Evolutionary conservation across 441 rosid genomes (phyloP).

Genomic region (Metrosideros polymorpha): DNA sequence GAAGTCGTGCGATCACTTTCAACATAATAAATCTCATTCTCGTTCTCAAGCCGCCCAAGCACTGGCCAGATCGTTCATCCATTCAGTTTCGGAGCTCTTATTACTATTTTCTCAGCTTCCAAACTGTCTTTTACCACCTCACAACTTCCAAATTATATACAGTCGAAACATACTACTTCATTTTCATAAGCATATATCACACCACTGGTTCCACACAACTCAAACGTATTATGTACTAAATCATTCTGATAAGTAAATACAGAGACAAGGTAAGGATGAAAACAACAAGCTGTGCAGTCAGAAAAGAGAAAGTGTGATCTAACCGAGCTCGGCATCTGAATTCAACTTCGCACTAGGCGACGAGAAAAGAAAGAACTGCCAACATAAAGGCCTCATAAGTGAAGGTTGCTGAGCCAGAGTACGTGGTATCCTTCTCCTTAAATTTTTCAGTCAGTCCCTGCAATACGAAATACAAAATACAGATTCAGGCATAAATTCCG

Average conservation of each 20-base stretch:
- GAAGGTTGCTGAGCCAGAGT: conserved; percentile 11
- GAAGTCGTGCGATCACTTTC: too few relatives aligned
- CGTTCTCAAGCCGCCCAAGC: too few relatives aligned
- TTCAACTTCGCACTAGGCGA: not conserved
- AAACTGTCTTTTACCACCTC: not conserved
- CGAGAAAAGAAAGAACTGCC: conserved; percentile 9
- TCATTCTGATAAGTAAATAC: not conserved
- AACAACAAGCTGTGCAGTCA: too few relatives aligned
- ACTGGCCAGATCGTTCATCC: not conserved
- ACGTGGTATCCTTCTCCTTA: conserved; percentile 10
- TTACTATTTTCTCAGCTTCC: not conserved
- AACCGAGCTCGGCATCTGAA: not conserved
- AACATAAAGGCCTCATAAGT: conserved; percentile 10
- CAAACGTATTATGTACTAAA: not conserved
- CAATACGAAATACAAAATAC: not conserved
- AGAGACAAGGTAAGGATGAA: not conserved
- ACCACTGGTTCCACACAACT: not conserved
- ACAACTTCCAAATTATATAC: not conserved
- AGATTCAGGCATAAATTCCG: not conserved
- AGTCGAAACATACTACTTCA: not conserved
- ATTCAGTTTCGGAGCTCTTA: not conserved
- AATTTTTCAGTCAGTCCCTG: conserved; percentile 14
- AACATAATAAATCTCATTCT: too few relatives aligned
- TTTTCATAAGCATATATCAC: not conserved
- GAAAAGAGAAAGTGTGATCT: too few relatives aligned